Evolutionary conservation across 2,329 filamentous ascomycete species (phyloP).

Genomic region (Verticillium longisporum): DNA sequence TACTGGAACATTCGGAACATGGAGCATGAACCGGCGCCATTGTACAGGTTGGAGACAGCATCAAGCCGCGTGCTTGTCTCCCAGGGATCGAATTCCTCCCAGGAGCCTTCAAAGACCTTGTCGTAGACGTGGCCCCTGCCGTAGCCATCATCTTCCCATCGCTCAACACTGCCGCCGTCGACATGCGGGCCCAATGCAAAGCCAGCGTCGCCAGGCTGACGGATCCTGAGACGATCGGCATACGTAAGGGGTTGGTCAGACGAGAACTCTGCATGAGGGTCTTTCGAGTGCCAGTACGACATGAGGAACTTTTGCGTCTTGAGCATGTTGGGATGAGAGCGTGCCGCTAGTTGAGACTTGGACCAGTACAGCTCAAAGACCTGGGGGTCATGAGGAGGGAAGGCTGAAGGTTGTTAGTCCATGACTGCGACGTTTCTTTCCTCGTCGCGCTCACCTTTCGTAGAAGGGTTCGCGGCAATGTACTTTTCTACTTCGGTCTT

Average conservation of each 20-base stretch:
- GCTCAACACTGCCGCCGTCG: constrained; percentile 67
- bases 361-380: constrained; percentile 77
- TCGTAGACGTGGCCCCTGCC: constrained; percentile 64
- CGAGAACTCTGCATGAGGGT: constrained; percentile 40
- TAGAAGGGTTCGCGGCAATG: constrained; percentile 54
- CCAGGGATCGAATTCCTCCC: constrained; percentile 80
- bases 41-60: constrained; percentile 69
- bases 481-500: constrained; percentile 62
- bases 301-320: constrained; percentile 56
- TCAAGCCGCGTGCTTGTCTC: constrained; percentile 63
- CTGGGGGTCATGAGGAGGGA: constrained; percentile 58
- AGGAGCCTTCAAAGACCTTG: constrained; percentile 63
- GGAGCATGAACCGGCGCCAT: constrained; percentile 72
- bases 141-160: constrained; percentile 68
- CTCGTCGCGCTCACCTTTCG: constrained; percentile 32
- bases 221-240: constrained; percentile 65
- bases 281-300: constrained; percentile 52
- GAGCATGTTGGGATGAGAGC: constrained; percentile 60
- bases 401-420: constrained; percentile 35
- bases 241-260: constrained; percentile 55
- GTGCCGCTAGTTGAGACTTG: constrained; percentile 57
- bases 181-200: constrained; percentile 70
- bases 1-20: constrained; percentile 63
- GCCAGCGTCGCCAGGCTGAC: constrained; percentile 61
- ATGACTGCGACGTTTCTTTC: background rate